Evolutionary conservation across 1,284 basidiomycete genomes (phyloP).

Genomic region (Abortiporus biennis): DNA sequence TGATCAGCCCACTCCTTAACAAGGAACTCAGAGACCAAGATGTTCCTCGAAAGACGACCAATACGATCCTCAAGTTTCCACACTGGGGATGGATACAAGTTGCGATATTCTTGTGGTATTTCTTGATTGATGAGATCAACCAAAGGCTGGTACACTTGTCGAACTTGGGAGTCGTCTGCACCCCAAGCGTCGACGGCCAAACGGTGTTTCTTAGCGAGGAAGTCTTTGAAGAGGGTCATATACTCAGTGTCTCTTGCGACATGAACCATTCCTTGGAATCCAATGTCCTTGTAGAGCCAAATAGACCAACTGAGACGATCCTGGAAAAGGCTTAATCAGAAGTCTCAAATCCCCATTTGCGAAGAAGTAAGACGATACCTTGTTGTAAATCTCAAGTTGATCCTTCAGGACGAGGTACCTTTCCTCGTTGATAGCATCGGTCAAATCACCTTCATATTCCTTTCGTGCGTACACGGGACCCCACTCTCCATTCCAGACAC

Average conservation of each 20-base stretch:
- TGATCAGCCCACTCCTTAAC: constrained; percentile 60
- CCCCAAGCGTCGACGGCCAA: constrained; percentile 68
- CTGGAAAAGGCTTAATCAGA: constrained; percentile 13
- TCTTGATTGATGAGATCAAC: constrained; percentile 43
- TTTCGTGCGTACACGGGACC: constrained; percentile 58
- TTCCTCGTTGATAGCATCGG: constrained; percentile 60
- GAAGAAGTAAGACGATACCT: constrained; percentile 17
- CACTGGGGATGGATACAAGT: constrained; percentile 44
- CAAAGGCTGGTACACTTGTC: constrained; percentile 53
- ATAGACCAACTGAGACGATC: constrained; percentile 45
- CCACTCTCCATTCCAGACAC: constrained; percentile 78
- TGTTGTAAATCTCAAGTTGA: constrained; percentile 43
- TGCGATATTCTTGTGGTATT: constrained; percentile 32
- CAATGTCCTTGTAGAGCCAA: constrained; percentile 57
- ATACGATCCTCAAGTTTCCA: constrained; percentile 43
- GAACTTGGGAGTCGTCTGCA: constrained; percentile 47
- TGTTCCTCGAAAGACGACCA: constrained; percentile 48
- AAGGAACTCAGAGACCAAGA: constrained; percentile 60
- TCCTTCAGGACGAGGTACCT: constrained; percentile 49
- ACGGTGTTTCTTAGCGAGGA: constrained; percentile 52
- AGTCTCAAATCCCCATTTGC: background rate
- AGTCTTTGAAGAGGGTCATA: constrained; percentile 38
- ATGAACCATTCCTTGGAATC: constrained; percentile 49
- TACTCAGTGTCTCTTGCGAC: constrained; percentile 41
- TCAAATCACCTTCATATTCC: constrained; percentile 51